Evolutionary conservation across 1,139 yeast genomes (phyloP).

Genomic region (Pichia inconspicua): DNA sequence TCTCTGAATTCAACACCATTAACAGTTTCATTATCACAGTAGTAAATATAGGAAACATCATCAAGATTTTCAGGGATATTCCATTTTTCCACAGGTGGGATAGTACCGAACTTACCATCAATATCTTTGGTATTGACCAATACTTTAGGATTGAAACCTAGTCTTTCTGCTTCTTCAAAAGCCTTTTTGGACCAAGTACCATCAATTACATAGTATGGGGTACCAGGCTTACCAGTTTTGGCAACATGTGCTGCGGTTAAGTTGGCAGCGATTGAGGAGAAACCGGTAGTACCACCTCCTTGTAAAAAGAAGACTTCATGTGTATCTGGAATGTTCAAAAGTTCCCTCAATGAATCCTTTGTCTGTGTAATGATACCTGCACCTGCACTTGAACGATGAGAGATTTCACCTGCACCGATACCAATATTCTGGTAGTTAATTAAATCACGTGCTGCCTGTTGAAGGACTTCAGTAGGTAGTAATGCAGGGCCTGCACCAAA

Average conservation of each 20-base stretch:
- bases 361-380: constrained; percentile 68
- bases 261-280: constrained; percentile 80
- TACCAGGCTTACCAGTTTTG: constrained; percentile 63
- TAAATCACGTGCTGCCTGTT: constrained; percentile 81
- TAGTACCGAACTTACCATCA: constrained; percentile 52
- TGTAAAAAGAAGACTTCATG: constrained; percentile 92
- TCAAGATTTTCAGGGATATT: constrained; percentile 35
- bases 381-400: constrained; percentile 88
- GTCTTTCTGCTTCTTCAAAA: constrained; percentile 73
- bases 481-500: constrained; percentile 98
- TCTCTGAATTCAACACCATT: constrained; percentile 80
- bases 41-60: constrained; percentile 69
- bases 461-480: constrained; percentile 73
- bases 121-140: constrained; percentile 56
- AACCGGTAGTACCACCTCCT: constrained; percentile 97
- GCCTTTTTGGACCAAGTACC: constrained; percentile 94
- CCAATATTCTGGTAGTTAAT: constrained; percentile 60
- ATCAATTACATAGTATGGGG: constrained; percentile 80
- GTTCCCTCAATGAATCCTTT: constrained; percentile 52
- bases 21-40: constrained; percentile 95
- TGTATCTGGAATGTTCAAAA: constrained; percentile 75
- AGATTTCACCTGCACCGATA: constrained; percentile 89
- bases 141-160: constrained; percentile 69
- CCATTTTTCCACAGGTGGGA: constrained; percentile 69
- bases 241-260: constrained; percentile 66